Conservation (phyloP, 768 basidiomycete species). For the Mycena polygramma region DNA sequence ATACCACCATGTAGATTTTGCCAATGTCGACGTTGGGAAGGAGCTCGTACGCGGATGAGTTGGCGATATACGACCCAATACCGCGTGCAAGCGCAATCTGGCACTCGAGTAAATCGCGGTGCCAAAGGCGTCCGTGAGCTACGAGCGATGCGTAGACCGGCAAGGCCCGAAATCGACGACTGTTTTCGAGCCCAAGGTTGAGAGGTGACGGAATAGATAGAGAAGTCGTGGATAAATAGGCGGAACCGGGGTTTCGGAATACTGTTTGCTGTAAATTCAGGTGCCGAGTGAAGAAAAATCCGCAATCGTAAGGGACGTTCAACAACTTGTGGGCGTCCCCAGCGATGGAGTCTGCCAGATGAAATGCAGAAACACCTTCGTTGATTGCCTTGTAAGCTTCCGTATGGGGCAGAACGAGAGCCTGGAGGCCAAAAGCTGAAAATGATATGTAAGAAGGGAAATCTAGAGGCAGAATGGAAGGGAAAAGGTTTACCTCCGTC, state of each 20-base stretch:
- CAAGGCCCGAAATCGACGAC: slow-evolving; percentile 35
- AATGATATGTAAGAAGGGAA: not conserved
- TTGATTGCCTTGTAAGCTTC: slow-evolving; percentile 1
- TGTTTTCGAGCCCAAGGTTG: slow-evolving; percentile 36
- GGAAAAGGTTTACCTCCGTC: slow-evolving; percentile 25
- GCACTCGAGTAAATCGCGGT: slow-evolving; percentile 30
- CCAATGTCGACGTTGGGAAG: slow-evolving; percentile 27
- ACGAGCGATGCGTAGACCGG: slow-evolving; percentile 35
- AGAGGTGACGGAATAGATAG: slow-evolving; percentile 29
- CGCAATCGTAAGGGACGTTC: slow-evolving; percentile 35
- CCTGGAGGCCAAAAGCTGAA: slow-evolving; percentile 35
- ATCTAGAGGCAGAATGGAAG: not conserved
- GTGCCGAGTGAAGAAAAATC: slow-evolving; percentile 35
- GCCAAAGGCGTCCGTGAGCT: slow-evolving; percentile 33
- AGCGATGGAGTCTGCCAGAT: slow-evolving; percentile 32
- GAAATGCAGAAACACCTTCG: slow-evolving; percentile 19
- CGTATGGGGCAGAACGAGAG: slow-evolving; percentile 15
- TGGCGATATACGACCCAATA: slow-evolving; percentile 30
- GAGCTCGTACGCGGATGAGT: slow-evolving; percentile 29
- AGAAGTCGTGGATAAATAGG: slow-evolving; percentile 22
- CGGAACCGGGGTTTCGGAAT: slow-evolving; percentile 30
- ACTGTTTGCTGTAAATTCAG: slow-evolving; percentile 30
- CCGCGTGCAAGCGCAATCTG: slow-evolving; percentile 34
- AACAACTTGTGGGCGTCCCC: slow-evolving; percentile 36
- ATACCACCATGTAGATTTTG: slow-evolving; percentile 35